Base-by-base conservation (phyloP, 345 rosid genomes). In the Triadica sebifera region DNA sequence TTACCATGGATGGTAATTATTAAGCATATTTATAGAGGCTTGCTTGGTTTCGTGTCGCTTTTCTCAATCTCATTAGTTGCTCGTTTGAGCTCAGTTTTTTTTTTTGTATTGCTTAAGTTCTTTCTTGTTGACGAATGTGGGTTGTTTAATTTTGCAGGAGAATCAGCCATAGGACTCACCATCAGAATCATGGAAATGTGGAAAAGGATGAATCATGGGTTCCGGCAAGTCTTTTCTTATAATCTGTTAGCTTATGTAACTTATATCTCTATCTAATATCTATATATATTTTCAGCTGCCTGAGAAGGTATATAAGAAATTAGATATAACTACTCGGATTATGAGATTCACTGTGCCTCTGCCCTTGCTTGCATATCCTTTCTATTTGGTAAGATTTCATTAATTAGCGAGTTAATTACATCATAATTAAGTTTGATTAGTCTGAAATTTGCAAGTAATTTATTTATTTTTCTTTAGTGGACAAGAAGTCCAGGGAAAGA, bases 341-440 rank as follows among this genome's bases (percentile, higher is more conserved):
- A 76, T 91, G 67, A 86, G 96, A 85, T 91, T 84, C 84, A 81
- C 87, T 9, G 73, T 89, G 13, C 96, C 96, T 65, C 80, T 87
- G 47, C 93, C 93, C 9, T 59, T 91, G 80, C 79, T 91, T 46
- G 96, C 93, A 65, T 91, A 85, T 70, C 93, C 96, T 64, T 2
- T 81, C 8, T 91, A 89, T 78, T 78, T 91, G 89, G 97, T 91
- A 69, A 88, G 75, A 41, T 29, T 29, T 29, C 34, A 29, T 29
- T 29, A 29, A 29, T 29, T 2, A 12, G 43, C 39, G 17, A 4
- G 37, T 37, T 59, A 11, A 51, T 51, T 43, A 43, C 47, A 43
- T 43, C 47, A 4, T 43, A 43, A 5, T 43, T 43, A 43, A 6
- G 47, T 43, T 43, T 6, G 9, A 6, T 43, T 43, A 43, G 10